phyloP scores from a whole-genome alignment of 2,329 filamentous ascomycete species.

The Mycogone perniciosa region DNA sequence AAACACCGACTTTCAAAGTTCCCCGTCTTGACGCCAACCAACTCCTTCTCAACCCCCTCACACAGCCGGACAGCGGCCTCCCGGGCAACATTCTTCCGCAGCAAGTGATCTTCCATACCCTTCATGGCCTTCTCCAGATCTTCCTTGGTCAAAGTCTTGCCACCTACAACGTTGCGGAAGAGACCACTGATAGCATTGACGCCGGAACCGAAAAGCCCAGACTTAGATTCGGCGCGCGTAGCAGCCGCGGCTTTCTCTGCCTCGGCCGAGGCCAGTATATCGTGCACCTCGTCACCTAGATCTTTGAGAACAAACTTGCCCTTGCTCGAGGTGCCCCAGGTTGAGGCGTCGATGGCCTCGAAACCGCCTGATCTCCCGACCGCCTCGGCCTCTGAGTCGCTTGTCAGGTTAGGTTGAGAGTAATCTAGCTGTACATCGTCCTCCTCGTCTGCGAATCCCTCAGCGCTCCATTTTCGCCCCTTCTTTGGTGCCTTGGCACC shows the following conservation, averaged over 20 bases:
- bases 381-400: conserved; percentile 46
- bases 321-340: conserved; percentile 81
- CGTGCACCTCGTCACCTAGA: conserved; percentile 86
- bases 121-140: conserved; percentile 91
- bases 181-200: conserved; percentile 79
- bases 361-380: conserved; percentile 52
- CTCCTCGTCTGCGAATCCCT: conserved; percentile 80
- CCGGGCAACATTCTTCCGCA: conserved; percentile 93
- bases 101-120: conserved; percentile 89
- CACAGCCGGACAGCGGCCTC: conserved; percentile 90
- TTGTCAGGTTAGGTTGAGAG: conserved; percentile 56
- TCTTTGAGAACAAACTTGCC: conserved; percentile 94
- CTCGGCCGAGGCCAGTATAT: conserved; percentile 77
- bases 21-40: conserved; percentile 84
- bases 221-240: conserved; percentile 41
- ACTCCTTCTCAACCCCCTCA: conserved; percentile 82
- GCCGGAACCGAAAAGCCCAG: conserved; percentile 69
- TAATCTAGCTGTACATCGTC: conserved; percentile 80
- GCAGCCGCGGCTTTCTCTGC: conserved; percentile 47
- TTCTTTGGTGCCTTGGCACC: conserved; percentile 67
- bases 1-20: conserved; percentile 65
- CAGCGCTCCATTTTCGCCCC: conserved; percentile 85
- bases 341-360: conserved; percentile 68
- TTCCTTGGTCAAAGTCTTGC: conserved; percentile 82
- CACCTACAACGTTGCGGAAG: conserved; percentile 91